Evolutionary conservation across 1,139 yeast species (phyloP).

Genomic region (Yamadazyma sp.): DNA sequence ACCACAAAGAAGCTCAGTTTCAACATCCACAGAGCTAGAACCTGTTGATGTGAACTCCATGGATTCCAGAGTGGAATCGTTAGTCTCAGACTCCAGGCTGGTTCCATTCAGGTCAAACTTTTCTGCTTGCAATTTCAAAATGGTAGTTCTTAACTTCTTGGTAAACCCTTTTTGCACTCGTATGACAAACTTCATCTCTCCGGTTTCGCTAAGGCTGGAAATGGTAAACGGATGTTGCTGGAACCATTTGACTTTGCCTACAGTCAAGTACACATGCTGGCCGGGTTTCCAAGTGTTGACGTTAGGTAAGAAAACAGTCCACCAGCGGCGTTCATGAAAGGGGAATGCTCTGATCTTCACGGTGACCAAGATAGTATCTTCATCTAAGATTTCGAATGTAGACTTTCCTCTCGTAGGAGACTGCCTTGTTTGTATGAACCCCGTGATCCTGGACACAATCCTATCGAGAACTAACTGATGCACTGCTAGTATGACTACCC

Average conservation of each 20-base stretch:
- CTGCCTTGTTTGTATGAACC: conserved; percentile 30
- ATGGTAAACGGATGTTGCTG: conserved; percentile 54
- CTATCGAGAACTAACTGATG: conserved; percentile 49
- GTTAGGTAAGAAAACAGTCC: conserved; percentile 31
- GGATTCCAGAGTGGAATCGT: conserved; percentile 1
- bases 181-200: conserved; percentile 40
- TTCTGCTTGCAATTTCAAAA: conserved; percentile 18
- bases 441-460: conserved; percentile 30
- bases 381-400: conserved; percentile 41
- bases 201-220: conserved; percentile 35
- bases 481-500: conserved; percentile 41
- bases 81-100: background rate
- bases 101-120: conserved; percentile 3
- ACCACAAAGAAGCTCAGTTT: conserved; percentile 14
- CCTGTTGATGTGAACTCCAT: background rate
- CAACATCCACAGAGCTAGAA: conserved; percentile 10
- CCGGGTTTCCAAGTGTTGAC: conserved; percentile 50
- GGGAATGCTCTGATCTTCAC: conserved; percentile 30
- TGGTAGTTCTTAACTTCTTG: conserved; percentile 28
- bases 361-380: conserved; percentile 39
- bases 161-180: conserved; percentile 48
- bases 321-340: conserved; percentile 27
- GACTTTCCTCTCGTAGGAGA: conserved; percentile 44
- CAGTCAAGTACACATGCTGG: conserved; percentile 44
- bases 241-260: conserved; percentile 33